Evolutionary conservation across 2,329 filamentous ascomycete species (phyloP), one percentile per base, ranked within the genome.

Genomic region (Capronia epimyces): DNA sequence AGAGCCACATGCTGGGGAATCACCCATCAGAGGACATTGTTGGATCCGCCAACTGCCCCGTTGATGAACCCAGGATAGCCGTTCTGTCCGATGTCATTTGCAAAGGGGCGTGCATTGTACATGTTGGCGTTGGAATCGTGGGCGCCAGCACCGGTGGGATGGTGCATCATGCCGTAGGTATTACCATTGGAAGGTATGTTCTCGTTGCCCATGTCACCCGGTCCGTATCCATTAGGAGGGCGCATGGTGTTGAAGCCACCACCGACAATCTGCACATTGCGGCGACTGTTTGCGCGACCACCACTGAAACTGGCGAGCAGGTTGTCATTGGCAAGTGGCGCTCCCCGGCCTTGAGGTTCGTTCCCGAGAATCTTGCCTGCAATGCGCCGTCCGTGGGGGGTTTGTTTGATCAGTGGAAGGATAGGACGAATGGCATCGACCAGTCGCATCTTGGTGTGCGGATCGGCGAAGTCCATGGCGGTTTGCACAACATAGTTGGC

Each of bases 401-500:
- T 96, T 62, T 87, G 84, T 57, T 90, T 88, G 57, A 97, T 94
- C 36, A 81, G 76, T 2, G 88, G 86, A 32, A 97, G 74, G 55
- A 94, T 83, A 1, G 90, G 89, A 32, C 89, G 87, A 62, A 97
- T 89, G 29, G 80, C 77, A 55, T 97, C 89, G 40, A 95, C 83
- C 37, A 98, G 77, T 41, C 81, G 81, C 52, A 77, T 73, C 71
- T 91, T 89, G 66, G 82, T 84, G 24, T 82, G 76, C 5, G 80
- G 76, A 48, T 89, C 87, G 10, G 87, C 81, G 64, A 88, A 90
- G 63, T 95, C 90, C 60, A 95, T 79, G 22, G 93, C 90, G 32
- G 93, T 98, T 75, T 98, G 93, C 32, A 98, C 87, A 58, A 98
- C 93, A 64, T 98, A 98, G 72, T 98, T 98, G 67, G 89, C 93